Base-by-base conservation (phyloP, 106 monocot genomes). In the Narthecium ossifragum region DNA sequence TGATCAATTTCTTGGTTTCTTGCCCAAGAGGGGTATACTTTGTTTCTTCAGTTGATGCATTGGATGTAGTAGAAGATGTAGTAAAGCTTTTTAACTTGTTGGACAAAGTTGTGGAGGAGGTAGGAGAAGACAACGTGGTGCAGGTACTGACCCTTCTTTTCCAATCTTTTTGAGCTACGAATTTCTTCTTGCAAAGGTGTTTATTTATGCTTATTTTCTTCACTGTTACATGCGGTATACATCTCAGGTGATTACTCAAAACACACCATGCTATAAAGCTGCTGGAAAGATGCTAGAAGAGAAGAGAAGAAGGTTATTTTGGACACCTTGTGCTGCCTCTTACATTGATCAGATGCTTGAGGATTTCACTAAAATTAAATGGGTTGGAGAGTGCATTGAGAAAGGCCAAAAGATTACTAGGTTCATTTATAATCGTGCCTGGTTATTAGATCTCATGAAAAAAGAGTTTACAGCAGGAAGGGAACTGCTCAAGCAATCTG, bases 261-360 rank as follows among this genome's bases (percentile, higher is more conserved):
- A 60, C 31, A 61, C 84, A 37, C 59, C 51, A 33, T 64, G 48
- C 23, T 79, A 61, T 58, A 75, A 34, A 72, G 67, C 68, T 68
- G 84, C 79, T 47, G 79, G 79, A 18, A 72, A 75, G 62, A 64
- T 84, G 68, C 71, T 79, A 28, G 75, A 84, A 64, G 78, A 84
- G 65, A 84, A 84, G 55, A 84, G 75, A 40, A 72, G 52, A 64
- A 60, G 41, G 48, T 61, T 84, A 26, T 84, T 75, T 45, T 84
- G 84, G 78, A 79, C 70, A 23, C 84, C 84, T 30, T 84, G 78
- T 68, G 75, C 65, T 61, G 67, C 51, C 27, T 61, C 70, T 61
- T 65, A 60, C 45, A 61, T 75, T 43, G 72, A 79, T 59, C 53
- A 63, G 46, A 68, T 79, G 56, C 75, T 84, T 25, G 79, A 71